A percentile compares a stretch with the other conserved stretches of the same genome.
Conservation (phyloP, 352 stramenopile genomes). For the Ophiocytium majus region DNA sequence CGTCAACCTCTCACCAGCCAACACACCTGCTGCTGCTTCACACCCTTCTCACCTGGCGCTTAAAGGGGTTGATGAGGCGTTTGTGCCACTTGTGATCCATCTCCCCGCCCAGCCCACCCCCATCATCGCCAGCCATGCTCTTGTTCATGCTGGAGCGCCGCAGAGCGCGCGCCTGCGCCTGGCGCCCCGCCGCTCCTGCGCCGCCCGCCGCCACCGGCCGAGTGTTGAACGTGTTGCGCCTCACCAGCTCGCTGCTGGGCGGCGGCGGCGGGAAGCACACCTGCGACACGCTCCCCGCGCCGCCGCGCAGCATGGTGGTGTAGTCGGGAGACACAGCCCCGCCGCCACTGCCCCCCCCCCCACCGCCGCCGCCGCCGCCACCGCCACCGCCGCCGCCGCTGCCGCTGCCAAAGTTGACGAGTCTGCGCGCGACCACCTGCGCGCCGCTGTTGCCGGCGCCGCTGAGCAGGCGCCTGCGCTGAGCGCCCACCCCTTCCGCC, state of each 20-base stretch:
- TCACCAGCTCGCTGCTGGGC: background rate
- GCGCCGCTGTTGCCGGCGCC: background rate
- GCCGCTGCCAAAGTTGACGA: background rate
- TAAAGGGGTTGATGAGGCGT: conserved; percentile 43
- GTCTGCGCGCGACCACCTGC: background rate
- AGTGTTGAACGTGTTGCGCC: background rate
- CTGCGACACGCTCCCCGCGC: too few species aligned
- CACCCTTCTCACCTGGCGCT: conserved; percentile 48
- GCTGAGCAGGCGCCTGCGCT: background rate
- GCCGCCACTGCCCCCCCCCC: too few species aligned
- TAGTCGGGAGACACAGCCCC: too few species aligned
- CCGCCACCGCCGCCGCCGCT: background rate
- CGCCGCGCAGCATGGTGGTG: too few species aligned
- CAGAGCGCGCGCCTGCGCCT: background rate
- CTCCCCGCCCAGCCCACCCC: background rate
- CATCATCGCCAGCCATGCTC: background rate
- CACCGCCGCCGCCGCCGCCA: too few species aligned
- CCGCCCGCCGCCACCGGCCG: background rate
- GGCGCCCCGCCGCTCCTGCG: background rate
- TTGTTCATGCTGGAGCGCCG: background rate
- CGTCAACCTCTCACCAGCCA: too few species aligned
- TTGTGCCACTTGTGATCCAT: conserved; percentile 12
- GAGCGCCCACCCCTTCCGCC: too few species aligned
- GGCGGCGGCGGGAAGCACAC: background rate
- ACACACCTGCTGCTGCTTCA: too few species aligned